Conservation (phyloP, 306 rosid species). For the Alnus glutinosa region DNA sequence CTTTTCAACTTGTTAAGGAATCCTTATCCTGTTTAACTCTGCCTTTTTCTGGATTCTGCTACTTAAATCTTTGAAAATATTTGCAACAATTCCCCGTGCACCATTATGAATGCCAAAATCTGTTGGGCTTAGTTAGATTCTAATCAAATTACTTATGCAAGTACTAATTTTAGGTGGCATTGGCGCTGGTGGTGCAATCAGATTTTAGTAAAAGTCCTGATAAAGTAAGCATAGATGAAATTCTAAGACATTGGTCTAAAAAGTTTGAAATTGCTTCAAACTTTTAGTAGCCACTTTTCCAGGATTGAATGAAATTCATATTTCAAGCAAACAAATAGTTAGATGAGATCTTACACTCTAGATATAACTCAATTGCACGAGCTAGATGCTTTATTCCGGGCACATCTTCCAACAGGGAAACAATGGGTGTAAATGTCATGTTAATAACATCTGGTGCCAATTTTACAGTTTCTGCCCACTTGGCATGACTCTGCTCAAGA, state of each 20-base stretch:
- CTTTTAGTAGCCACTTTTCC: background rate
- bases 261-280: background rate
- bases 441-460: conserved; percentile 90
- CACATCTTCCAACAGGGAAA: conserved; percentile 84
- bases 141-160: background rate
- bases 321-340: conserved; percentile 16
- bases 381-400: conserved; percentile 77
- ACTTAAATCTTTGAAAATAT: background rate
- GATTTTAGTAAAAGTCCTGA: background rate
- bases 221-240: background rate
- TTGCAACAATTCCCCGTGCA: background rate
- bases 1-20: background rate
- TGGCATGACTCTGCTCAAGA: conserved; percentile 91
- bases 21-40: background rate
- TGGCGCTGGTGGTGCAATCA: background rate
- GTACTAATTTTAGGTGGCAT: background rate
- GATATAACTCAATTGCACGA: conserved; percentile 88
- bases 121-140: background rate
- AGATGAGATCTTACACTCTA: conserved; percentile 71
- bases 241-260: background rate
- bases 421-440: conserved; percentile 93
- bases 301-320: conserved; percentile 15
- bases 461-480: conserved; percentile 86
- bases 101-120: background rate
- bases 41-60: background rate